A percentile compares a stretch with the other conserved stretches of the same genome.
These are phyloP conservation scores for Fusarium tanahbumbuense DNA, from an alignment of 2,329 filamentous ascomycete species.

Conservation along the genomic window DNA sequence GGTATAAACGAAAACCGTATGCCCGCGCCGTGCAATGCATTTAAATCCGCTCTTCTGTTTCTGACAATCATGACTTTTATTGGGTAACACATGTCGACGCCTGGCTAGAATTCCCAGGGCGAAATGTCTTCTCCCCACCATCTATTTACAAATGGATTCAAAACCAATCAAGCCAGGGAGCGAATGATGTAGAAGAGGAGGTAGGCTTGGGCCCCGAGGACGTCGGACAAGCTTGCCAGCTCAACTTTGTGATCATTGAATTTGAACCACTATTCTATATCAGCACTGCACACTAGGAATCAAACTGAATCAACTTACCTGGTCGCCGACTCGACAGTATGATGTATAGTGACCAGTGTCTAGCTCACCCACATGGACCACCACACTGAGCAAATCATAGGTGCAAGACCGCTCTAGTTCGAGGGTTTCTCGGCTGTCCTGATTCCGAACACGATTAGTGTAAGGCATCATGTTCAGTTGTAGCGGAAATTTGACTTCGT, in stretches of 20 bases:
- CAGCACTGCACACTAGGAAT: not conserved
- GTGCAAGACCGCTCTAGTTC: slow-evolving; percentile 74
- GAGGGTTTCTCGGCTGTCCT: slow-evolving; percentile 64
- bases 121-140: not conserved
- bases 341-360: slow-evolving; percentile 93
- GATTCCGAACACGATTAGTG: slow-evolving; percentile 72
- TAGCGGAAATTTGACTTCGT: slow-evolving; percentile 85
- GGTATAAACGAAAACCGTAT: slow-evolving; percentile 29
- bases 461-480: slow-evolving; percentile 92
- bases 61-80: not conserved
- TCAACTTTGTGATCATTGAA: slow-evolving; percentile 97
- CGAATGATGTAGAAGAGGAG: slow-evolving; percentile 86
- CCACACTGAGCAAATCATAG: slow-evolving; percentile 89
- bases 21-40: slow-evolving; percentile 40
- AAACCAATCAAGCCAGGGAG: slow-evolving; percentile 60
- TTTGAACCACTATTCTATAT: slow-evolving; percentile 79
- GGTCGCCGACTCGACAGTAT: slow-evolving; percentile 85
- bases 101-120: not conserved
- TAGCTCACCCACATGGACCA: slow-evolving; percentile 93
- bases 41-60: slow-evolving; percentile 20
- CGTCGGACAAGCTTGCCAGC: slow-evolving; percentile 83
- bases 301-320: slow-evolving; percentile 53
- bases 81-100: slow-evolving; percentile 25
- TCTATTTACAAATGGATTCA: not conserved
- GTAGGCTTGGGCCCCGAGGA: slow-evolving; percentile 87